Evolutionary conservation across 768 basidiomycete species (phyloP).

Genomic region (Gymnopilus junonius): DNA sequence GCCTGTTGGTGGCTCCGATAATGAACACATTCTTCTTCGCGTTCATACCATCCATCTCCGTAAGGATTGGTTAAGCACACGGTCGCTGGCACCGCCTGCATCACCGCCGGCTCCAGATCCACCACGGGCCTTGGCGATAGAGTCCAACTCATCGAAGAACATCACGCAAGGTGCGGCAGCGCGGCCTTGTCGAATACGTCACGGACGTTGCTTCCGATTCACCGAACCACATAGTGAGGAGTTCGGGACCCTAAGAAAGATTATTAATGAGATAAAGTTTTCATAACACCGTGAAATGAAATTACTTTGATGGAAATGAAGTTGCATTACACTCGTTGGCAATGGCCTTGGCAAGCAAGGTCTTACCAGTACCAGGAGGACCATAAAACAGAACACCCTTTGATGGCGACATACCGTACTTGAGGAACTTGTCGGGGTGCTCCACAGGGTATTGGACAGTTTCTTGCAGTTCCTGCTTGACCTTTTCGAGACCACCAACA

Average conservation of each 20-base stretch:
- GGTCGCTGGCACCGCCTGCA: slow-evolving; percentile 95
- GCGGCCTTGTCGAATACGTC: slow-evolving; percentile 99
- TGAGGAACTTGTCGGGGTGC: slow-evolving; percentile 99
- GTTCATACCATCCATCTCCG: slow-evolving; percentile 99
- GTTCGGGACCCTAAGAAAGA: slow-evolving; percentile 80
- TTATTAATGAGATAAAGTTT: slow-evolving; percentile 15
- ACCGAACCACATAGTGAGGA: slow-evolving; percentile 99
- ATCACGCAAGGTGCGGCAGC: slow-evolving; percentile 99
- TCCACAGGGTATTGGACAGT: slow-evolving; percentile 99
- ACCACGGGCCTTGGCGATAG: slow-evolving; percentile 97
- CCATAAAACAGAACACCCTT: slow-evolving; percentile 99
- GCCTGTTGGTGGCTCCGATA: slow-evolving; percentile 96
- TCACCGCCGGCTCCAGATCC: slow-evolving; percentile 81
- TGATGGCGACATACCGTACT: slow-evolving; percentile 99
- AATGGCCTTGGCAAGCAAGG: slow-evolving; percentile 96
- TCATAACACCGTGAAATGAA: not conserved
- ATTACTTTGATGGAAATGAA: slow-evolving; percentile 96
- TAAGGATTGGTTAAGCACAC: slow-evolving; percentile 97
- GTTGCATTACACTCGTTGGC: slow-evolving; percentile 99
- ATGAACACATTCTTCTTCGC: slow-evolving; percentile 99
- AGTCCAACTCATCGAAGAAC: slow-evolving; percentile 99
- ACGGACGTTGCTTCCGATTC: slow-evolving; percentile 99
- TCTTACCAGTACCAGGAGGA: slow-evolving; percentile 99
- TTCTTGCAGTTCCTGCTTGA: slow-evolving; percentile 99
- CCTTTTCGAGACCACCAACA: slow-evolving; percentile 98